Base-by-base conservation (phyloP, 2,329 filamentous ascomycete species). In the Rhynchosporium agropyri region DNA sequence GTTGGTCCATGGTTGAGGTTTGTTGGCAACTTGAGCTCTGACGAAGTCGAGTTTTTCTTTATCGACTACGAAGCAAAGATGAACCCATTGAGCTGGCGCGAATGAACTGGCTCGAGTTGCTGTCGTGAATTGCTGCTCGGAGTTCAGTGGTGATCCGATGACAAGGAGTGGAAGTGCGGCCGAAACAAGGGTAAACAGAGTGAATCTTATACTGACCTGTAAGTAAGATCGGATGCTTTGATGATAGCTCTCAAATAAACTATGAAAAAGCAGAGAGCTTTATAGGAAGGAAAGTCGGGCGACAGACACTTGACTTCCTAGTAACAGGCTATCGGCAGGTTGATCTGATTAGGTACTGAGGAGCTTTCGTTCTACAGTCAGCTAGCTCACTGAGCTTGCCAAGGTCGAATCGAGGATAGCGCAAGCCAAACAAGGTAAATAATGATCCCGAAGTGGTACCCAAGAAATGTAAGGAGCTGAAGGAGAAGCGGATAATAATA, bases 1-100 rank as follows among this genome's bases (percentile, higher is more conserved):
- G 29, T 56, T 36, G 33, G 63, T 57, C 66, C 67, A 69, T 33
- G 64, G 66, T 38, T 63, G 31, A 40, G 60, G 43, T 2, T 46
- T 53, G 31, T 29, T 43, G 28, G 57, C 38, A 9, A 63, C 61
- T 36, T 63, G 49, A 2, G 20, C 40, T 60, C 56, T 60, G 28
- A 63, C 33, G 45, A 63, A 60, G 51, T 60, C 51, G 42, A 63
- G 61, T 20, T 63, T 56, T 5, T 51, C 31, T 43, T 60, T 58
- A 46, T 58, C 40, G 31, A 63, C 56, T 26, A 63, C 57, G 33
- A 51, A 60, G 20, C 61, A 56, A 56, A 57, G 61, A 51, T 63
- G 61, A 33, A 54, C 31, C 61, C 56, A 63, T 55, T 45, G 26
- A 6, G 58, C 40, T 31, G 58, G 58, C 4, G 58, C 58, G 50